Base-by-base conservation (phyloP, 331 rosid species). In the Quercus tomentella region DNA sequence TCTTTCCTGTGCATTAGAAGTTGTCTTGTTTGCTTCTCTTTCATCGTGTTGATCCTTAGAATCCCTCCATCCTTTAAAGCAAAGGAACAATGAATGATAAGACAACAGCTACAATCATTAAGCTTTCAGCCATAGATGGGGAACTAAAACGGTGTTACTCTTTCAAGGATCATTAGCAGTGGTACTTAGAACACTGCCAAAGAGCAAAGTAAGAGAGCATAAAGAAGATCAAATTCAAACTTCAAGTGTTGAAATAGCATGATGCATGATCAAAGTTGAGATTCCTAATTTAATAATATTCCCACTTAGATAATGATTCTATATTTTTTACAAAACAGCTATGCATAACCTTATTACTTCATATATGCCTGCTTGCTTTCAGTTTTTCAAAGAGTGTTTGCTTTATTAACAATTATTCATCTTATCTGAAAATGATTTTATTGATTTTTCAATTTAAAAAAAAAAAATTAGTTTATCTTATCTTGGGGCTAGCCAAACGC, bases 31-130 rank as follows among this genome's bases (percentile, higher is more conserved):
- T 45, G 31, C 91, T 51, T 83, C 69, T 86, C 76, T 86, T 71
- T 70, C 89, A 26, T 23, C 78, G 30, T 82, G 76, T 56, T 76
- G 84, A 60, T 90, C 93, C 73, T 76, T 87, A 68, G 94, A 76
- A 86, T 79, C 94, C 82, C 85, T 92, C 97, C 89, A 87, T 78
- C 94, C 91, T n/a, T 37, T 77, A 82, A 83, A 12, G 14, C n/a
- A 54, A 45, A 76, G 55, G 76, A 77, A 67, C 17, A 74, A 51
- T 7, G 11, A 63, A 81, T 33, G 41, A 45, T 23, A 62, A 14
- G 43, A 45, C 51, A 25, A 56, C 20, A 4, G 15, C 23, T 8
- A 49, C 37, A 58, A 60, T 54, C 57, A 18, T 70, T 23, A 52
- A 60, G 11, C 11, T 37, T 67, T 54, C 72, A 81, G 51, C 51